Conservation (phyloP, 2,329 filamentous ascomycete genomes). For the Lomentospora prolificans region DNA sequence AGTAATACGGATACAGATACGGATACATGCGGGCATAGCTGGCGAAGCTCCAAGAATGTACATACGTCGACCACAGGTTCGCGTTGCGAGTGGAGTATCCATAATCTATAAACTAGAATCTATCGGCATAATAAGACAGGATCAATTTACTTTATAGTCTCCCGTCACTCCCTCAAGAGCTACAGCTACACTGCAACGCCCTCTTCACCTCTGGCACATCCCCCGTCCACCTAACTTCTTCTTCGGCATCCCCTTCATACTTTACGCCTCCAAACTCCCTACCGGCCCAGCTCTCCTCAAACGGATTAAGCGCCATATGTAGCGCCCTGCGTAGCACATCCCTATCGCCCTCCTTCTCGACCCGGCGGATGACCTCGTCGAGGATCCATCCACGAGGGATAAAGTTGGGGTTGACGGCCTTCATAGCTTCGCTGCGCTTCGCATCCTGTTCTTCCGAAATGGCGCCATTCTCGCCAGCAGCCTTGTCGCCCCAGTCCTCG, state of each 20-base stretch:
- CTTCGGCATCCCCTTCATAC: constrained; percentile 51
- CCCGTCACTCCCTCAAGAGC: constrained; percentile 46
- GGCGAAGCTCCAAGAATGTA: too few relatives aligned
- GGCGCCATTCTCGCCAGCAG: constrained; percentile 23
- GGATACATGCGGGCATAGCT: too few relatives aligned
- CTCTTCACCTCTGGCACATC: constrained; percentile 72
- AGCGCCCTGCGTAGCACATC: constrained; percentile 69
- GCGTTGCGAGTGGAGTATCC: too few relatives aligned
- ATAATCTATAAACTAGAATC: too few relatives aligned
- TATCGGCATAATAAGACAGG: too few relatives aligned
- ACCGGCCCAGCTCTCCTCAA: constrained; percentile 65
- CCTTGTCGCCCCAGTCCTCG: constrained; percentile 63
- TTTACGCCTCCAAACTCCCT: constrained; percentile 34
- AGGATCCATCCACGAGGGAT: constrained; percentile 84
- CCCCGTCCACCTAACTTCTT: constrained; percentile 75
- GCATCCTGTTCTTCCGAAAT: constrained; percentile 31
- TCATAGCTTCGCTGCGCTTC: constrained; percentile 65
- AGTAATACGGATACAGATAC: too few relatives aligned
- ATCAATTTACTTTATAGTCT: not conserved
- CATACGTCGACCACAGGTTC: too few relatives aligned
- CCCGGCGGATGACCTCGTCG: constrained; percentile 82
- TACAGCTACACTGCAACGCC: constrained; percentile 91
- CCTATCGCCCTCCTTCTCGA: constrained; percentile 75
- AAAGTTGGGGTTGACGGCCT: constrained; percentile 84
- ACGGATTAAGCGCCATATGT: constrained; percentile 76